Percentiles rank a stretch among this genome's conserved stretches.
Evolutionary conservation across 192 early-diverging fungal species (phyloP).

Genomic region (Coemansia sp.): DNA sequence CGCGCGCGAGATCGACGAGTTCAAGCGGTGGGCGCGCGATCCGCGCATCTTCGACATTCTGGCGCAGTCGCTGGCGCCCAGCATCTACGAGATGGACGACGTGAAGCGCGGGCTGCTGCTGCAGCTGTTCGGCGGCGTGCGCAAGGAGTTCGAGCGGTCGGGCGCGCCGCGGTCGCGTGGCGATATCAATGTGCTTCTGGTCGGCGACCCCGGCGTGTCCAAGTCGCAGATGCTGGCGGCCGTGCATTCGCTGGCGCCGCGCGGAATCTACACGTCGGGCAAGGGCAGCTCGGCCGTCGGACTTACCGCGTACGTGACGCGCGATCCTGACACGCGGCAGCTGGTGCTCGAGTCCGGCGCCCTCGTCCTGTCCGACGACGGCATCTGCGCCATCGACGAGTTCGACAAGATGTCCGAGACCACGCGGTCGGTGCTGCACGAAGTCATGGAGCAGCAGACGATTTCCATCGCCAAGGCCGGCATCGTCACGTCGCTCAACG

Average conservation of each 20-base stretch:
- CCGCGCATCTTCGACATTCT: constrained; percentile 80
- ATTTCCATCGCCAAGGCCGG: constrained; percentile 98
- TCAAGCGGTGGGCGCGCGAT: constrained; percentile 62
- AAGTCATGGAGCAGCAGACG: constrained; percentile 99
- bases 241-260: constrained; percentile 89
- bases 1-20: constrained; percentile 60
- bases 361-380: constrained; percentile 91
- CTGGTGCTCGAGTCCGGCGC: constrained; percentile 96
- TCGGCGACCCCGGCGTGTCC: constrained; percentile 94
- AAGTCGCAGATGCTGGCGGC: constrained; percentile 94
- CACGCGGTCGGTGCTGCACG: constrained; percentile 91
- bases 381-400: constrained; percentile 97
- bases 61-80: constrained; percentile 85
- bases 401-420: constrained; percentile 99
- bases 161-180: constrained; percentile 74
- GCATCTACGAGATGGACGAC: constrained; percentile 93
- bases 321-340: constrained; percentile 94
- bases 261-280: constrained; percentile 95
- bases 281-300: constrained; percentile 97
- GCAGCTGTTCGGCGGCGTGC: constrained; percentile 93
- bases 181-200: constrained; percentile 91
- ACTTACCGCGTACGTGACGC: constrained; percentile 91
- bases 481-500: constrained; percentile 97
- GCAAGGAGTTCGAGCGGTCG: constrained; percentile 73
- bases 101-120: constrained; percentile 96